Conservation (phyloP, 306 rosid genomes). For the Vigna hirtella region DNA sequence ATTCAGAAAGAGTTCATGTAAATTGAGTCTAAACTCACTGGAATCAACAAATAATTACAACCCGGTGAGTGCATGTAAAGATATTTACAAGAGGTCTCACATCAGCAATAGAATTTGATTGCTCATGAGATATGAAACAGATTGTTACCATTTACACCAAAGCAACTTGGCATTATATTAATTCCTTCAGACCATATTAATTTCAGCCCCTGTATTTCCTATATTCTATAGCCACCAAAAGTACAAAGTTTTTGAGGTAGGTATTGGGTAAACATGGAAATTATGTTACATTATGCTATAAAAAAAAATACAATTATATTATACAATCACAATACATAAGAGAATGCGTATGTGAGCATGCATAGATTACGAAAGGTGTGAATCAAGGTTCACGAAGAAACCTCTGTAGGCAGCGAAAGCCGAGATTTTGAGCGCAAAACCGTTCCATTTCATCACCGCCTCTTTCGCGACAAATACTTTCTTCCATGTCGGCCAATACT, state of each 20-base stretch:
- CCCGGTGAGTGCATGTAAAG: neutral
- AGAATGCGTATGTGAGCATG: neutral
- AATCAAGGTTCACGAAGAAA: constrained; percentile 73
- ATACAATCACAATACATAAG: constrained; percentile 7
- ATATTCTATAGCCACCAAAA: neutral
- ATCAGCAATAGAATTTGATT: too few relatives aligned
- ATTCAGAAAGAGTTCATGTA: neutral
- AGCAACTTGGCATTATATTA: neutral
- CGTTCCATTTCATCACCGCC: constrained; percentile 85
- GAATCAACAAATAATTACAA: too few relatives aligned
- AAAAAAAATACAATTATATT: neutral
- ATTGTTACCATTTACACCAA: neutral
- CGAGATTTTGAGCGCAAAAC: constrained; percentile 71
- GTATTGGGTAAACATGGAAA: neutral
- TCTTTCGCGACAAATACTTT: constrained; percentile 70
- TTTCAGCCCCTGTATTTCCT: constrained; percentile 2
- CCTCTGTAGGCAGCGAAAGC: constrained; percentile 88
- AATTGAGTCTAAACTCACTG: neutral
- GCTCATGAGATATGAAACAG: neutral
- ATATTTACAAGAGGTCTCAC: neutral
- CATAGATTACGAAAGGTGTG: neutral
- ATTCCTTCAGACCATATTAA: neutral
- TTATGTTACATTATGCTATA: neutral
- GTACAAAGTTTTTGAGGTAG: constrained; percentile 5
- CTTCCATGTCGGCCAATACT: constrained; percentile 81